Percentiles rank a stretch among this genome's conserved stretches.
Evolutionary conservation across 2,329 filamentous ascomycete species (phyloP).

Genomic region (Fusarium camptoceras): DNA sequence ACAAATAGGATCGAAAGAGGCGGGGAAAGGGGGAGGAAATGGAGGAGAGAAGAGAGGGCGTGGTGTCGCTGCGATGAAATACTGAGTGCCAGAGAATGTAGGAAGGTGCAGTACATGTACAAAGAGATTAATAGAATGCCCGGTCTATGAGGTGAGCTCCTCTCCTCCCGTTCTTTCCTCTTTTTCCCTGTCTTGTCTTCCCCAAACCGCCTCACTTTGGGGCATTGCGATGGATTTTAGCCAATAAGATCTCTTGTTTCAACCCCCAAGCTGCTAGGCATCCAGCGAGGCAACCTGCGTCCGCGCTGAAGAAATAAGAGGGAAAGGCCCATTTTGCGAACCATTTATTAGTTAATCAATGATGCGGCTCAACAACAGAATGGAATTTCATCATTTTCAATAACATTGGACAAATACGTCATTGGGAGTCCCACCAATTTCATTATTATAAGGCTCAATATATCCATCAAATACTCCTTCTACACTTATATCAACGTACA

Average conservation of each 20-base stretch:
- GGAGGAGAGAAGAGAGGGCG: slow-evolving; percentile 13
- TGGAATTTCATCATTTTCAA: not conserved
- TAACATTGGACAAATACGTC: not conserved
- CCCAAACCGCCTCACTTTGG: slow-evolving; percentile 37
- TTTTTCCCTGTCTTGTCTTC: slow-evolving; percentile 8
- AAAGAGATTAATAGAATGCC: not conserved
- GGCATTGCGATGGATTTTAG: slow-evolving; percentile 12
- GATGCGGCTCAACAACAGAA: slow-evolving; percentile 30
- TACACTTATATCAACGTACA: not conserved
- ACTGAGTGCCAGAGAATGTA: not conserved
- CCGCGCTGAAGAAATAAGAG: slow-evolving; percentile 12
- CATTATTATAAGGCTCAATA: not conserved
- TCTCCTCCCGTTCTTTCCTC: not conserved
- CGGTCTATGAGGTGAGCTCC: not conserved
- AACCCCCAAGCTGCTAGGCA: slow-evolving; percentile 35
- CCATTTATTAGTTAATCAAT: slow-evolving; percentile 9
- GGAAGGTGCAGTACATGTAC: slow-evolving; percentile 4
- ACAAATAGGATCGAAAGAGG: slow-evolving; percentile 14
- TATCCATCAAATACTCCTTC: not conserved
- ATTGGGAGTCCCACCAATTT: not conserved
- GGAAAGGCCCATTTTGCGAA: slow-evolving; percentile 24
- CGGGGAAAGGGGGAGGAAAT: slow-evolving; percentile 10
- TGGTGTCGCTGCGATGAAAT: slow-evolving; percentile 9
- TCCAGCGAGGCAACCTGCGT: slow-evolving; percentile 33
- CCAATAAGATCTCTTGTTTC: slow-evolving; percentile 32